Conservation (phyloP, 169 alveolate species). For the Babesia ovata region DNA sequence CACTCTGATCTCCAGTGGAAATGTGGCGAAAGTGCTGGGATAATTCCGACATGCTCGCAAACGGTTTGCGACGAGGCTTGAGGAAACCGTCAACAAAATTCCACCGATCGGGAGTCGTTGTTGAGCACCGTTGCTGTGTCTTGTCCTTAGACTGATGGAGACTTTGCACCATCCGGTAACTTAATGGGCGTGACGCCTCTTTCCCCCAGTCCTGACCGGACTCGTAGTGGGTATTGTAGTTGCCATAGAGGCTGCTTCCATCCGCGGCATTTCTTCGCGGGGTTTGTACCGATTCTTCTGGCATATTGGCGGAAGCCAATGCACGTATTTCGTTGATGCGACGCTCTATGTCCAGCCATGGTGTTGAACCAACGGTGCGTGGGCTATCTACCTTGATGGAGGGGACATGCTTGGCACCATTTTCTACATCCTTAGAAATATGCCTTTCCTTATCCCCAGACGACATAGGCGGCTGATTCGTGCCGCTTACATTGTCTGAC, state of each 20-base stretch:
- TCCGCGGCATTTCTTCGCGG: constrained; percentile 1
- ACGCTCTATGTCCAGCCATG: constrained; percentile 60
- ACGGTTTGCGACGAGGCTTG: constrained; percentile 67
- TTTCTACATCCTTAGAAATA: too few species aligned
- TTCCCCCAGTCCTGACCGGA: constrained; percentile 30
- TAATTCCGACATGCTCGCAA: constrained; percentile 64
- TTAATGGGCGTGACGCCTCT: constrained; percentile 37
- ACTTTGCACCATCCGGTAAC: constrained; percentile 38
- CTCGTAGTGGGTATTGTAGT: constrained; percentile 54
- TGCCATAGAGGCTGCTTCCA: constrained; percentile 34
- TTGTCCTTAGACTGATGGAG: neutral
- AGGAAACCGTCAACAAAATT: constrained; percentile 59
- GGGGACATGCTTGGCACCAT: too few species aligned
- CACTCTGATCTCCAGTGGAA: constrained; percentile 70
- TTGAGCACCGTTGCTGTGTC: neutral
- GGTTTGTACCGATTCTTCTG: constrained; percentile 2
- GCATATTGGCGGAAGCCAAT: constrained; percentile 13
- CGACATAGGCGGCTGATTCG: too few species aligned
- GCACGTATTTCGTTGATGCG: constrained; percentile 66
- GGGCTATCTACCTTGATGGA: neutral
- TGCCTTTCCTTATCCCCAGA: too few species aligned
- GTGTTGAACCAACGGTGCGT: constrained; percentile 49
- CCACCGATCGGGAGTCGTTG: constrained; percentile 27
- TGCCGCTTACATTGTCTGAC: too few species aligned
- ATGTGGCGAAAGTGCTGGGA: constrained; percentile 37